Base-by-base conservation (phyloP, 108 stramenopile genomes). In the Seminavis robusta region DNA sequence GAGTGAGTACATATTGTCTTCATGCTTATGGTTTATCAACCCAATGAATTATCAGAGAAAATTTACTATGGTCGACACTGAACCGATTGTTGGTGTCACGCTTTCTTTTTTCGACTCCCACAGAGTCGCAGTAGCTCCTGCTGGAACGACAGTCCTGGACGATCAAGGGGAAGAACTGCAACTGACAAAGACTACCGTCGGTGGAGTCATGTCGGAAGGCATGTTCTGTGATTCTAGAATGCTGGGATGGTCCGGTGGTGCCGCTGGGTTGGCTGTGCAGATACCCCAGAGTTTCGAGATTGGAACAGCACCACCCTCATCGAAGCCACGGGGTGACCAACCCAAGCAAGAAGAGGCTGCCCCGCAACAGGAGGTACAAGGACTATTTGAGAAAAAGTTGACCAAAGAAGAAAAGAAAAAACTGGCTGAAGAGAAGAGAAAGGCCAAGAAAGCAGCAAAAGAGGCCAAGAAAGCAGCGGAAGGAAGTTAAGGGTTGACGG, bases 341-440 rank as follows among this genome's bases (percentile, higher is more conserved):
- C 23, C 26, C 27, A 61, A 37, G 10, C 45, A 32, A 26, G 51
- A 38, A 3, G 71, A 52, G 20, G 33, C 31, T 47, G 59, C 19
- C 28, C 40, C 28, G 39, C 65, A 48, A 34, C 46, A 47, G 62
- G 59, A 78, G 41, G 42, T 71, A 39, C 46, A 60, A 61, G 83
- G 78, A 20, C 65, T 88, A 52, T 90, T 87, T 73, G 85, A 90
- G 47, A 83, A 77, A 57, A 94, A 94, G 62, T 61, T 92, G 43
- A 83, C 84, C 39, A 95, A 95, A 46, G 89, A 94, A 61, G 93
- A 94, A 66, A 94, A 90, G 80, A 95, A 92, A 47, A 81, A 76
- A 28, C 23, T 79, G 23, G 86, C 94, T 1, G 82, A 84, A 59
- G 86, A 87, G 63, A 76, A 62, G 29, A 43, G 62, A 44, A 70